Conservation (phyloP, 2,329 filamentous ascomycete species). For the Lachnellula willkommii region DNA sequence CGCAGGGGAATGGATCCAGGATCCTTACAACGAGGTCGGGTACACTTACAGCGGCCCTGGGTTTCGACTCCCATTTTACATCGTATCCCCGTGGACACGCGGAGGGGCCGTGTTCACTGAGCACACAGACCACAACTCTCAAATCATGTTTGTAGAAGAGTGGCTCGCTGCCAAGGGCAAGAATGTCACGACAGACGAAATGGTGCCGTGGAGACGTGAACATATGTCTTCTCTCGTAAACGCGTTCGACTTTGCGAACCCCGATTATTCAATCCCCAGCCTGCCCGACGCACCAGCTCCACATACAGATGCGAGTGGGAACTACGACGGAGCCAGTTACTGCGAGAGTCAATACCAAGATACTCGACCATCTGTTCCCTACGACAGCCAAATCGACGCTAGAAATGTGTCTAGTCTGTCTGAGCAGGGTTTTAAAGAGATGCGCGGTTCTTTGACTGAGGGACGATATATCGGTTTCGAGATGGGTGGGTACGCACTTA, state of each 20-base stretch:
- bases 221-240: conserved; percentile 46
- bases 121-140: conserved; percentile 49
- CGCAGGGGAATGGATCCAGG: conserved; percentile 47
- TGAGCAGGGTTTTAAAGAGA: conserved; percentile 50
- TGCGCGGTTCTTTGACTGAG: conserved; percentile 48
- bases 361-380: conserved; percentile 42
- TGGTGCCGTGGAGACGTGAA: conserved; percentile 41
- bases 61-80: conserved; percentile 48
- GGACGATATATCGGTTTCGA: conserved; percentile 51
- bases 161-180: conserved; percentile 43
- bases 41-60: conserved; percentile 40
- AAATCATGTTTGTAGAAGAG: conserved; percentile 48
- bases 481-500: conserved; percentile 39
- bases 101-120: conserved; percentile 49
- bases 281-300: conserved; percentile 42
- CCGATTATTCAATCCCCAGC: conserved; percentile 43
- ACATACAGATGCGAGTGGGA: conserved; percentile 37
- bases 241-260: conserved; percentile 41
- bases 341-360: conserved; percentile 38
- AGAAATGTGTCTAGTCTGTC: conserved; percentile 36
- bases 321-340: conserved; percentile 41
- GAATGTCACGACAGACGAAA: conserved; percentile 36
- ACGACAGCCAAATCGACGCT: conserved; percentile 35
- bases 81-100: conserved; percentile 51
- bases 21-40: conserved; percentile 38